phyloP scores from a whole-genome alignment of 148 eudicot genomes.

The Fagopyrum tataricum region DNA sequence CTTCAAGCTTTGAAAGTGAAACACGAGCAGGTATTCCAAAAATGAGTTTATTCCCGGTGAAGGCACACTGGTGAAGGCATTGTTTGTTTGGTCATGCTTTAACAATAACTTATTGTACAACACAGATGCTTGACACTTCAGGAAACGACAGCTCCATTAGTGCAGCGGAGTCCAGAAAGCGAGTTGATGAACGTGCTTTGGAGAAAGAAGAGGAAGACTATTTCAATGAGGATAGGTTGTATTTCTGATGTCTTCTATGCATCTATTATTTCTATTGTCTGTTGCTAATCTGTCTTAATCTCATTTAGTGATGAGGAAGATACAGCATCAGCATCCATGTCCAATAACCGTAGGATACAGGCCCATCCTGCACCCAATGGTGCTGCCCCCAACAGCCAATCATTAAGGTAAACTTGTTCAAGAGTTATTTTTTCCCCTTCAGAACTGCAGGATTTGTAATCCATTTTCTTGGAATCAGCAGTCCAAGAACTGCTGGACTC shows the following conservation, averaged over 20 bases:
- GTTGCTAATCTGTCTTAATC: slow-evolving; percentile 13
- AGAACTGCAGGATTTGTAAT: background rate
- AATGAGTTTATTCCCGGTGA: background rate
- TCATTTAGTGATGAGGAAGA: slow-evolving; percentile 86
- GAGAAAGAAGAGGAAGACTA: slow-evolving; percentile 99
- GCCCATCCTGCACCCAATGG: slow-evolving; percentile 55
- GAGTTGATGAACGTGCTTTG: slow-evolving; percentile 76
- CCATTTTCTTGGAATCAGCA: slow-evolving; percentile 10
- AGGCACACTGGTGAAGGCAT: background rate
- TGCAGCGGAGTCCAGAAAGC: slow-evolving; percentile 58
- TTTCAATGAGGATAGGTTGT: slow-evolving; percentile 88
- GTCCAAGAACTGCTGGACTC: slow-evolving; percentile 64
- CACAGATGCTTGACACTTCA: slow-evolving; percentile 63
- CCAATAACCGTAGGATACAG: slow-evolving; percentile 28
- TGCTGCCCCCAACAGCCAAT: slow-evolving; percentile 31
- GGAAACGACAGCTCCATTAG: slow-evolving; percentile 34
- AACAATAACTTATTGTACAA: slow-evolving; percentile 6
- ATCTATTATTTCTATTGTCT: background rate
- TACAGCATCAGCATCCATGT: slow-evolving; percentile 61
- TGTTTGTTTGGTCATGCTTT: background rate
- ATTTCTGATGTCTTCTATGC: no score
- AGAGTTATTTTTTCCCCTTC: background rate
- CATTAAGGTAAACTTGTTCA: slow-evolving; percentile 42
- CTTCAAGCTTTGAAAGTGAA: slow-evolving; percentile 62
- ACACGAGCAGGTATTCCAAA: slow-evolving; percentile 74